Conservation (phyloP, 225 moss, liverwort and hornwort genomes). For the Bryoerythrophyllum caledonicum region DNA sequence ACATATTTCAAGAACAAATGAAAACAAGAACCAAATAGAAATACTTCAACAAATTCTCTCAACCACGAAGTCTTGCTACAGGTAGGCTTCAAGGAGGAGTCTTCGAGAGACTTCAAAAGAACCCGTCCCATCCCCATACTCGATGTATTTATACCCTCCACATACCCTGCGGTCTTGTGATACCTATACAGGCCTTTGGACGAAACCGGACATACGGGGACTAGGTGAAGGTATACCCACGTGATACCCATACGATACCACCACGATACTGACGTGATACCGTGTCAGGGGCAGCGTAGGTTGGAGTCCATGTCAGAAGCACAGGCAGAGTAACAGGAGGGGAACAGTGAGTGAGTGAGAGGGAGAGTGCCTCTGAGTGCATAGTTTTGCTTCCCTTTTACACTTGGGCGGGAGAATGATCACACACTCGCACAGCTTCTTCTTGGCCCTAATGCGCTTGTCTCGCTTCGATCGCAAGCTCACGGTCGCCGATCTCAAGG, state of each 20-base stretch:
- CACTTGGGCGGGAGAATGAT: slow-evolving; percentile 27
- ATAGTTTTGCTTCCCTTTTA: background rate
- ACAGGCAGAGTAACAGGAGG: background rate
- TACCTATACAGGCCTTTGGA: too few species aligned
- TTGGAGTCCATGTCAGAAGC: background rate
- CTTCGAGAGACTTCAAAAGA: too few species aligned
- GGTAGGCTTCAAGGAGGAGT: too few species aligned
- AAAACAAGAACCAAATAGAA: too few species aligned
- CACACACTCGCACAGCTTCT: background rate
- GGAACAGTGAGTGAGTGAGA: background rate
- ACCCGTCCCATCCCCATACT: too few species aligned
- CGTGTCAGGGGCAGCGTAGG: background rate
- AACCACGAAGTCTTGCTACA: too few species aligned
- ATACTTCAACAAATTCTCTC: too few species aligned
- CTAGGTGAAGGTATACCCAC: too few species aligned
- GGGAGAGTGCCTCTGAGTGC: background rate
- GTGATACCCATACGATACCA: background rate
- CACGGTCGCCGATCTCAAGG: background rate
- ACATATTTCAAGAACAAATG: too few species aligned
- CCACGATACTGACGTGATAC: background rate
- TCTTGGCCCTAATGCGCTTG: slow-evolving; percentile 21
- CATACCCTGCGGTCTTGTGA: too few species aligned
- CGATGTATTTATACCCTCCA: too few species aligned
- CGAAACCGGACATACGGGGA: too few species aligned
- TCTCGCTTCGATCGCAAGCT: background rate